Evolutionary conservation across 352 stramenopile species (phyloP), one percentile per base, ranked within the genome.

Genomic region (Phytophthora sansomeana): DNA sequence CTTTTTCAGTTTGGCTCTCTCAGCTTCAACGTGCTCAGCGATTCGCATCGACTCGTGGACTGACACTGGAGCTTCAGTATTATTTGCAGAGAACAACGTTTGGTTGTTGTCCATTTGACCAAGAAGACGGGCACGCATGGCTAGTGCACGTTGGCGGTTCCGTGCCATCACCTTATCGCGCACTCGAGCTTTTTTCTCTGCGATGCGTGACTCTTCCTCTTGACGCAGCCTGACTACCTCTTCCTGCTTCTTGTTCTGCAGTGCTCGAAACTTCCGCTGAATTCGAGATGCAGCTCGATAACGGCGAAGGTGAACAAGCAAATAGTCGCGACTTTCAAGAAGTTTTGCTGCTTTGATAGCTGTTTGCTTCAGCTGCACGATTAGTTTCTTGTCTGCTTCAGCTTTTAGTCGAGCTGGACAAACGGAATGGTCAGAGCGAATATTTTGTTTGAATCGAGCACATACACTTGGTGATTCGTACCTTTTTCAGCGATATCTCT

Each of bases 401-500:
- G 16, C 55, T 60, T 74, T 74, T 41, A 68, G 24, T 43, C 61
- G 67, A 35, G 71, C 76, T 80, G 54, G 3, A 46, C 24, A 8
- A 16, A 61, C 9, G 11, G 43, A n/a, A 36, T 59, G 30, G 26
- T 51, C 19, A 55, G 28, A 63, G 39, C 28, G 33, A n/a, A 3
- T 21, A 24, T 3, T 24, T 5, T 44, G 6, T 41, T 41, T 14
- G 13, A 19, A 44, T 13, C 10, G 38, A 44, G 21, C 24, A 6
- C 38, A 44, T 8, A 14, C 14, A 41, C 35, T 17, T 41, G 10
- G 35, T 17, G 35, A 24, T 16, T 16, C 50, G 4, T 14, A 86
- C 77, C 78, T 73, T 87, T 81, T 29, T 62, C 62, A 49, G 73
- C 58, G 28, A 87, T 42, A 28, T 89, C 77, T 47, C 76, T 75